These are phyloP conservation scores for Aegilops bicornis DNA, from an alignment of 176 grass and related monocot genomes.

Conservation along the genomic window DNA sequence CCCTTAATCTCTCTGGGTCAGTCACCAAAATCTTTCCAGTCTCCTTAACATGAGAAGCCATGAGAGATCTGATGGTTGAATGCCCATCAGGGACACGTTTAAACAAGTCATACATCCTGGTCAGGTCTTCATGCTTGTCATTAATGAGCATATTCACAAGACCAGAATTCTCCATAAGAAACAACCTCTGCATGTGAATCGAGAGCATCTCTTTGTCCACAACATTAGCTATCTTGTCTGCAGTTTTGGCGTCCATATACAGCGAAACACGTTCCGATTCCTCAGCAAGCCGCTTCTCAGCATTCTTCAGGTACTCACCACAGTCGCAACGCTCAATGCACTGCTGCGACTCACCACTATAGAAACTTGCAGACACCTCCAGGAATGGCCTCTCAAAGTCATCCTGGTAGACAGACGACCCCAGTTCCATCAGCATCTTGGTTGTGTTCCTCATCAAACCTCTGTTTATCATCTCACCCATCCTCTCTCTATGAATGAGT, in stretches of 20 bases:
- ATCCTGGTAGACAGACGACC: conserved; percentile 55
- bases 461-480: conserved; percentile 60
- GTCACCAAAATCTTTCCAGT: not conserved
- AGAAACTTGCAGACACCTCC: conserved; percentile 58
- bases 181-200: conserved; percentile 20
- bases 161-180: conserved; percentile 23
- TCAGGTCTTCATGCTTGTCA: conserved; percentile 17
- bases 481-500: conserved; percentile 58
- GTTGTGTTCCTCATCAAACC: conserved; percentile 64
- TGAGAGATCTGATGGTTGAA: conserved; percentile 6
- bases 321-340: conserved; percentile 61
- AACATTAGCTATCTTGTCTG: conserved; percentile 7
- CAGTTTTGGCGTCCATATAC: conserved; percentile 26
- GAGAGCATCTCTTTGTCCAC: conserved; percentile 14
- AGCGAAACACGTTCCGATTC: conserved; percentile 10
- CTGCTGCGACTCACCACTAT: conserved; percentile 59
- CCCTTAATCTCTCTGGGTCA: conserved; percentile 22
- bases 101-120: conserved; percentile 18
- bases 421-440: conserved; percentile 64
- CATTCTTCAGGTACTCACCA: conserved; percentile 61
- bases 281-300: conserved; percentile 53
- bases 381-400: conserved; percentile 68
- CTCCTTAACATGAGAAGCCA: conserved; percentile 10
- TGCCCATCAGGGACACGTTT: conserved; percentile 1
- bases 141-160: conserved; percentile 23